Evolutionary conservation across 2,329 filamentous ascomycete species (phyloP).

Genomic region (Colletotrichum coccodes): DNA sequence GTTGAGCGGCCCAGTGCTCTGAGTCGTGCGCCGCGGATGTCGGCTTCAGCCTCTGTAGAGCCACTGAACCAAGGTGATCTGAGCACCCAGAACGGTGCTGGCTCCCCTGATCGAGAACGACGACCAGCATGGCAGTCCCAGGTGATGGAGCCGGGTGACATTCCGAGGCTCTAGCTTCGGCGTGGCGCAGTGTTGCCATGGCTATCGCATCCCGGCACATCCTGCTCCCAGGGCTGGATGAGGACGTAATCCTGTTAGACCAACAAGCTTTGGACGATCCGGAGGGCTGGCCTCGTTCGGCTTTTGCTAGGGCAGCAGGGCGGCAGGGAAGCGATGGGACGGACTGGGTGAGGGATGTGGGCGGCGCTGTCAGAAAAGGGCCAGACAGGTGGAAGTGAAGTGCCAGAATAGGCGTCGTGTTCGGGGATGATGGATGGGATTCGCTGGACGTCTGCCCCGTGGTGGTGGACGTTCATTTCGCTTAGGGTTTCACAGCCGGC

Average conservation of each 20-base stretch:
- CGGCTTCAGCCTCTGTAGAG: slow-evolving; percentile 14
- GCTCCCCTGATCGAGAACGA: slow-evolving; percentile 20
- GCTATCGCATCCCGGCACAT: slow-evolving; percentile 15
- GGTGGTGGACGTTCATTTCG: slow-evolving; percentile 34
- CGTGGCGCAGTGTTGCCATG: slow-evolving; percentile 26
- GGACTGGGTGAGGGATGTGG: slow-evolving; percentile 20
- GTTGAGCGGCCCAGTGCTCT: slow-evolving; percentile 18
- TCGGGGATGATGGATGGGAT: slow-evolving; percentile 23
- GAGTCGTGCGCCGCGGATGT: slow-evolving; percentile 17
- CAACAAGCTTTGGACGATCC: slow-evolving; percentile 27
- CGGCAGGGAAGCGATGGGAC: neutral
- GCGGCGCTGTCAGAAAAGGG: slow-evolving; percentile 16
- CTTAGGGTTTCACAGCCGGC: slow-evolving; percentile 33
- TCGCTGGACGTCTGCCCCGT: slow-evolving; percentile 24
- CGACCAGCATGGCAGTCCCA: slow-evolving; percentile 22
- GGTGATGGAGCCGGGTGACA: slow-evolving; percentile 18
- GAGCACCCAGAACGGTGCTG: neutral
- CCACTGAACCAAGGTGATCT: neutral
- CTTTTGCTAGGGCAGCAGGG: neutral
- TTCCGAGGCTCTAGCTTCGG: slow-evolving; percentile 24
- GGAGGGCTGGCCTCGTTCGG: slow-evolving; percentile 13
- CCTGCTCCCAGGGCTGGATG: slow-evolving; percentile 1
- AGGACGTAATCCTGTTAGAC: neutral
- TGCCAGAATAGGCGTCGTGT: slow-evolving; percentile 13
- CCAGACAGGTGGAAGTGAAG: slow-evolving; percentile 1